Base-by-base conservation (phyloP, 129 eudicot genomes). In the Silybum marianum region DNA sequence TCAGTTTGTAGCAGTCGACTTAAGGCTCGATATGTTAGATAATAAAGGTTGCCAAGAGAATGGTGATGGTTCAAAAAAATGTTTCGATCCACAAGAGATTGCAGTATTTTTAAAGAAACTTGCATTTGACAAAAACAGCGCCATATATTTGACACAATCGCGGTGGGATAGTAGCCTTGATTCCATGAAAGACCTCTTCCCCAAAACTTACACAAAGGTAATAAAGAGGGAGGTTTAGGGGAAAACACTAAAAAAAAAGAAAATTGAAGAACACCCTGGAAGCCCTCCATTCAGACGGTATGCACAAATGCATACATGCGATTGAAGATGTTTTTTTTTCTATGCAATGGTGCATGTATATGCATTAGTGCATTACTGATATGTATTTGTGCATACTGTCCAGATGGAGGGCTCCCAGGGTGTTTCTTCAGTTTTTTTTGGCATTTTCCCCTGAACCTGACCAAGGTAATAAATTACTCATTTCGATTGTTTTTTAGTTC, bases 141-240 rank as follows among this genome's bases (percentile, higher is more conserved):
- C 95, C 18, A 72, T 95, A 28, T 95, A 95, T 81, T 85, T 95
- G 88, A 95, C 98, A 22, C 97, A 95, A 72, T 88, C 99, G 3
- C 83, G 92, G 86, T 95, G 99, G 99, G 95, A 93, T 60, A 90
- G 81, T 89, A 93, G 97, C 78, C 95, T 95, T 40, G 93, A 93
- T 30, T 77, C 87, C 28, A 81, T 93, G 14, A 91, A 93, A 83
- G 99, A 93, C 75, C 85, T 89, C 79, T 95, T 95, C 87, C 99
- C 97, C 9, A 93, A 86, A 87, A 91, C 97, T 22, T 95, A 95
- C 78, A 93, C 98, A 42, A 93, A 93, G 98, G 99, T 93, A 76
- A 71, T 18, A 62, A 26, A 54, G 42, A 28, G 30, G 2, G 30
- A 28, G 30, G 30, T 28, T 28, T 3, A 28, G 30, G 30, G 30